These are phyloP conservation scores for Closterium sp. DNA, from an alignment of 139 green algal species.

Conservation along the genomic window DNA sequence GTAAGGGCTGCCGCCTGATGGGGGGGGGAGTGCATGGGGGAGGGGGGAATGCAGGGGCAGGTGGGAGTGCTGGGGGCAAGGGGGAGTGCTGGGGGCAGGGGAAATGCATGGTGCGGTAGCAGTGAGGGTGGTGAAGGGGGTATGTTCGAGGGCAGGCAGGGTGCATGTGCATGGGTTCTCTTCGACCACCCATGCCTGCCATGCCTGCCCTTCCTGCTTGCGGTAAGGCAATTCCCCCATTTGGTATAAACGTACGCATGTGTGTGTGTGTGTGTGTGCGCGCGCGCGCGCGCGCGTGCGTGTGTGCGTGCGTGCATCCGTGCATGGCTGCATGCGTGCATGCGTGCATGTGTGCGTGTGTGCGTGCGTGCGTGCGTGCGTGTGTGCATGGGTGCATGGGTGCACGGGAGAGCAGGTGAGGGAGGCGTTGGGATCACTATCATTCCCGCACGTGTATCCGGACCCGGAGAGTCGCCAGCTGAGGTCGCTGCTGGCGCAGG, in stretches of 20 bases:
- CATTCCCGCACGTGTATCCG: slow-evolving; percentile 96
- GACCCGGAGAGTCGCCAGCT: slow-evolving; percentile 88
- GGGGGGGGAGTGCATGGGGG: not conserved
- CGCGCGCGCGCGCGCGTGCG: no score
- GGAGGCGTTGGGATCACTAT: slow-evolving; percentile 80
- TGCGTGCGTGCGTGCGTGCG: not conserved
- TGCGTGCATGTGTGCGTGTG: not conserved
- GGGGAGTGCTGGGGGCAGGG: no score
- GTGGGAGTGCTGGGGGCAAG: no score
- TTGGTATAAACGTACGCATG: not conserved
- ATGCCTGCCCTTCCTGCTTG: not conserved
- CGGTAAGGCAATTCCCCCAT: not conserved
- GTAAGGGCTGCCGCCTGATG: not conserved
- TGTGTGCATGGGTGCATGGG: no score
- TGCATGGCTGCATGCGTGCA: not conserved
- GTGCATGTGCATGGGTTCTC: not conserved
- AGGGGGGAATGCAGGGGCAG: not conserved
- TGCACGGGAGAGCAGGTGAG: slow-evolving; percentile 62
- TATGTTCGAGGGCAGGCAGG: no score
- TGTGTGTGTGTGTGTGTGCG: not conserved
- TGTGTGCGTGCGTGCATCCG: not conserved
- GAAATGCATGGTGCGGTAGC: no score
- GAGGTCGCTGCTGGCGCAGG: slow-evolving; percentile 69
- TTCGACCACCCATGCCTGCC: not conserved
- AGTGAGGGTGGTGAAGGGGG: not conserved